phyloP scores from a whole-genome alignment of 208 protist genomes.

The Angomonas ambiguus region DNA sequence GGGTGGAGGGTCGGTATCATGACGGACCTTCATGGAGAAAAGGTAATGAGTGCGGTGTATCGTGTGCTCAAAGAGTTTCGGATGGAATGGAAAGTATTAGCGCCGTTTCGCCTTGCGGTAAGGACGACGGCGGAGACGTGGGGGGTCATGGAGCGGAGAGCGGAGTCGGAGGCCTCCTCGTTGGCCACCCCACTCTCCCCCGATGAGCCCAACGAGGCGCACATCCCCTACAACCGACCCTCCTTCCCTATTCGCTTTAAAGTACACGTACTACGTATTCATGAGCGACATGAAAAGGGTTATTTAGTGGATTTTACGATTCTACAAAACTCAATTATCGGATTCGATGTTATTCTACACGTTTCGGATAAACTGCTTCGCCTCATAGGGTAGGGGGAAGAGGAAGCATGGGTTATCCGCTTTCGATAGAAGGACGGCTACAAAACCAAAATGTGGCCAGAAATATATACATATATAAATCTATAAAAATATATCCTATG shows the following conservation, averaged over 20 bases:
- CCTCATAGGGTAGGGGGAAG: neutral
- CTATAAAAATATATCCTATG: neutral
- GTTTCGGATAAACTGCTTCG: conserved; percentile 16
- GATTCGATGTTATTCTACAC: conserved; percentile 46
- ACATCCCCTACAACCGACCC: neutral
- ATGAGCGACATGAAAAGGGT: conserved; percentile 74
- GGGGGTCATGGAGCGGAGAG: conserved; percentile 19
- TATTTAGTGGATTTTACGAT: conserved; percentile 77
- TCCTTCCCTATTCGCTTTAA: conserved; percentile 44
- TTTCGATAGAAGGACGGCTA: neutral
- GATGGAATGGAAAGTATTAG: conserved; percentile 86
- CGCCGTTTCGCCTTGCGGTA: conserved; percentile 60
- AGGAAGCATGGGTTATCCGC: neutral
- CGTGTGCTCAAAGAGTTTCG: conserved; percentile 38
- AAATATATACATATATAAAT: neutral
- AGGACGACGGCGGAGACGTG: conserved; percentile 63
- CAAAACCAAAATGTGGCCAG: too few relatives aligned
- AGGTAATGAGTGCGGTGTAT: conserved; percentile 55
- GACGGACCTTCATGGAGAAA: conserved; percentile 63
- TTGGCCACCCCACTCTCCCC: neutral
- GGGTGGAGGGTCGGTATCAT: conserved; percentile 90
- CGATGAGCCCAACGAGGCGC: neutral
- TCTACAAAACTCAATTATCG: conserved; percentile 49
- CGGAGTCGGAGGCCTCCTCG: neutral
- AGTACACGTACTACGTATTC: conserved; percentile 78